Evolutionary conservation across 2,329 filamentous ascomycete species (phyloP).

Genomic region (Apiospora malaysiana): DNA sequence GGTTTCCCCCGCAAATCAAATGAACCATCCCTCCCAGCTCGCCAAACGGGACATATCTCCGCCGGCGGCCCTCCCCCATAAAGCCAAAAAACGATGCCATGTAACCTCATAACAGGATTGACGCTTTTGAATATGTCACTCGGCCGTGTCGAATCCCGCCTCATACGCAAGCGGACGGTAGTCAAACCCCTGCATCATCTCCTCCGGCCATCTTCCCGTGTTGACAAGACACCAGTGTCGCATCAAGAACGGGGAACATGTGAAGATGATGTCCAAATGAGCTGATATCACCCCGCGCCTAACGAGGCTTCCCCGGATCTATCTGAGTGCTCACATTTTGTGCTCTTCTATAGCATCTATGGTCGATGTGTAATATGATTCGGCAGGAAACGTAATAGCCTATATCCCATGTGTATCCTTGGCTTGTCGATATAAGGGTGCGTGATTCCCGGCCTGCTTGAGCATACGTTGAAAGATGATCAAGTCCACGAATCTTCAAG

Average conservation of each 20-base stretch:
- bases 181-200: neutral
- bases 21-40: neutral
- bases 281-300: neutral
- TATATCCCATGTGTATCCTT: neutral
- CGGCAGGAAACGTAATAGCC: too few relatives aligned
- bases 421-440: neutral
- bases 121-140: neutral
- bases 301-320: neutral
- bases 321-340: too few relatives aligned
- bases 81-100: neutral
- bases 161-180: neutral
- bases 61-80: neutral
- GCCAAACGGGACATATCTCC: neutral
- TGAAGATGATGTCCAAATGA: neutral
- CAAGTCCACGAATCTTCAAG: neutral
- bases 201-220: neutral
- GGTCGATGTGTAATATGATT: too few relatives aligned
- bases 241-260: neutral
- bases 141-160: neutral
- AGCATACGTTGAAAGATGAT: too few relatives aligned
- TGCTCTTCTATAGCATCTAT: too few relatives aligned
- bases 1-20: conserved; percentile 4
- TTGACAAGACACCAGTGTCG: neutral
- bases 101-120: neutral
- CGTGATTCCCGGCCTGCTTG: neutral